A percentile compares a stretch with the other conserved stretches of the same genome.
These are phyloP conservation scores for Lactuca saligna DNA, from an alignment of 129 eudicot genomes.

Conservation along the genomic window DNA sequence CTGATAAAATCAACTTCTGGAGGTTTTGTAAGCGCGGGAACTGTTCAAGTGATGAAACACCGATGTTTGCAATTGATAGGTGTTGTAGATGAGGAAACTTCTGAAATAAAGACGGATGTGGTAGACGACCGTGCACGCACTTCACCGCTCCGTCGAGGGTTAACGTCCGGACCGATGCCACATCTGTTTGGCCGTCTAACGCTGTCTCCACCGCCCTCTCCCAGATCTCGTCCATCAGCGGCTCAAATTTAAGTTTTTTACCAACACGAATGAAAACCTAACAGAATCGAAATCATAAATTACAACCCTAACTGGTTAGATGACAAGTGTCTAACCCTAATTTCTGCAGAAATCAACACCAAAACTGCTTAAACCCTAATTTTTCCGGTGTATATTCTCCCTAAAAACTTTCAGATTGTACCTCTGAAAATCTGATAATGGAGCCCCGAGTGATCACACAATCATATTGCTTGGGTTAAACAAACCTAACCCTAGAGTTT, in stretches of 20 bases:
- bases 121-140: slow-evolving; percentile 90
- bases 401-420: slow-evolving; percentile 27
- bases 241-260: slow-evolving; percentile 1
- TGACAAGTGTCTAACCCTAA: slow-evolving; percentile 18
- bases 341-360: slow-evolving; percentile 13
- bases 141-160: slow-evolving; percentile 94
- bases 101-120: slow-evolving; percentile 73
- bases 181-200: slow-evolving; percentile 75
- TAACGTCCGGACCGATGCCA: slow-evolving; percentile 53
- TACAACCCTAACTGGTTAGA: slow-evolving; percentile 1
- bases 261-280: slow-evolving; percentile 19
- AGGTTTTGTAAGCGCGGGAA: slow-evolving; percentile 72
- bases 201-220: slow-evolving; percentile 97
- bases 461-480: slow-evolving; percentile 46
- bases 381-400: slow-evolving; percentile 44
- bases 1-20: slow-evolving; percentile 70
- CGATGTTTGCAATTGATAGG: slow-evolving; percentile 81
- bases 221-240: slow-evolving; percentile 99
- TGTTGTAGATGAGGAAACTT: slow-evolving; percentile 73
- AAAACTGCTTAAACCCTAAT: slow-evolving; percentile 48
- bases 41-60: slow-evolving; percentile 84
- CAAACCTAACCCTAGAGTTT: slow-evolving; percentile 52
- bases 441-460: slow-evolving; percentile 54
- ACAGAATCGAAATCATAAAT: not conserved
- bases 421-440: slow-evolving; percentile 34